Conservation (phyloP, 306 rosid species). For the Biancaea sappan region DNA sequence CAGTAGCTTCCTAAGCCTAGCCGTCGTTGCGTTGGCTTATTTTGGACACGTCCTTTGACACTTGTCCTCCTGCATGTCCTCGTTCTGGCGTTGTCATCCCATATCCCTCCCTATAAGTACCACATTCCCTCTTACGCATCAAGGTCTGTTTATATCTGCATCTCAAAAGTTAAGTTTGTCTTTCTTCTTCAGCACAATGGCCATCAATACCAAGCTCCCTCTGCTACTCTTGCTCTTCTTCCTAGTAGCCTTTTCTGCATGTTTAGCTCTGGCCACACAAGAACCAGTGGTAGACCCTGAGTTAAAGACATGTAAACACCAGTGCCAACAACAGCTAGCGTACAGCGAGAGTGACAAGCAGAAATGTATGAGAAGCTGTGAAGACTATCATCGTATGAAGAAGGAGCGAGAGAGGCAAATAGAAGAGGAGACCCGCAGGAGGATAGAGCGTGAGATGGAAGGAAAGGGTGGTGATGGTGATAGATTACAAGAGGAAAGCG, state of each 20-base stretch:
- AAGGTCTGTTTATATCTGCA: too few species aligned
- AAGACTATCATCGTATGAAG: not conserved
- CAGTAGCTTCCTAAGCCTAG: too few species aligned
- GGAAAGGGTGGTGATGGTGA: not conserved
- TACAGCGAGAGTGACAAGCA: not conserved
- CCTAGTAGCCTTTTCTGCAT: not conserved
- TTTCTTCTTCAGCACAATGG: not conserved
- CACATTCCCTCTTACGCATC: not conserved
- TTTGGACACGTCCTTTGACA: not conserved
- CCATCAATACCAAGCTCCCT: not conserved
- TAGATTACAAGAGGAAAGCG: not conserved
- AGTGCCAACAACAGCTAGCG: not conserved
- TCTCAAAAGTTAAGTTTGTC: not conserved
- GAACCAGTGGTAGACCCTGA: constrained; percentile 9
- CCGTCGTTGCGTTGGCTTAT: not conserved
- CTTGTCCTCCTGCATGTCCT: constrained; percentile 2
- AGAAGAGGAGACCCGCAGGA: not conserved
- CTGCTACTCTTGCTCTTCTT: not conserved
- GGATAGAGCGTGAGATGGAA: not conserved
- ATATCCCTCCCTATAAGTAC: not conserved
- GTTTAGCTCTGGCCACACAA: not conserved
- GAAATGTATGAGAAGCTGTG: not conserved
- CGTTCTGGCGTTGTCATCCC: not conserved
- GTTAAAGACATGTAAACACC: constrained; percentile 2
- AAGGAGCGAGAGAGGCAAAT: not conserved